These are phyloP conservation scores for Taxillus chinensis DNA, from an alignment of 164 flowering plant genomes.

Conservation along the genomic window DNA sequence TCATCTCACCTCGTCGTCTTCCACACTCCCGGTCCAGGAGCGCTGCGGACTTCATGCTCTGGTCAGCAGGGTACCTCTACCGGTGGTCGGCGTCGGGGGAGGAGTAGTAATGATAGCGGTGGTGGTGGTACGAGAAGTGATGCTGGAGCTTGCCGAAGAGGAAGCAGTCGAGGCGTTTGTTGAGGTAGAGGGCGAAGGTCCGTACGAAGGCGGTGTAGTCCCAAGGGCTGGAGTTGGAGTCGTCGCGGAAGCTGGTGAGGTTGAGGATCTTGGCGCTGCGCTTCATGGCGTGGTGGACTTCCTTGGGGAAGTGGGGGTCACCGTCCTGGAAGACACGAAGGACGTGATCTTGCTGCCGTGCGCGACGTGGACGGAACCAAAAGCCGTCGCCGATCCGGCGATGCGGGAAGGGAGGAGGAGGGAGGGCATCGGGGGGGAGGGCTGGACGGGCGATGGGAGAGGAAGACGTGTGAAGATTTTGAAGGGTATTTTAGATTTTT, in stretches of 20 bases:
- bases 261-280: constrained; percentile 58
- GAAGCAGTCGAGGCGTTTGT: constrained; percentile 68
- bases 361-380: too few relatives aligned
- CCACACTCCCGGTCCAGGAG: constrained; percentile 53
- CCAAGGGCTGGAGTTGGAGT: constrained; percentile 64
- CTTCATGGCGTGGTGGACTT: constrained; percentile 58
- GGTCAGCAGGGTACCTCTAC: constrained; percentile 2
- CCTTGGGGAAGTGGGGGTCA: constrained; percentile 62
- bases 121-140: constrained; percentile 11
- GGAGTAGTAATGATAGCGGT: background rate
- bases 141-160: constrained; percentile 57
- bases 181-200: constrained; percentile 68
- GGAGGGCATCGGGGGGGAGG: too few relatives aligned
- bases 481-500: too few relatives aligned
- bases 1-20: too few relatives aligned
- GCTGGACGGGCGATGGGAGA: too few relatives aligned
- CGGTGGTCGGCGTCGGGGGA: constrained; percentile 10
- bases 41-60: constrained; percentile 58
- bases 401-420: too few relatives aligned
- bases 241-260: constrained; percentile 55
- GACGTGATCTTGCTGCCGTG: too few relatives aligned
- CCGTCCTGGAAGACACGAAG: constrained; percentile 63
- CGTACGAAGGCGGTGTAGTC: constrained; percentile 74
- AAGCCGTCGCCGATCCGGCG: too few relatives aligned
- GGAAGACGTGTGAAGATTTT: too few relatives aligned